phyloP scores from a whole-genome alignment of 1,284 basidiomycete species.

The Malassezia arunalokei region DNA sequence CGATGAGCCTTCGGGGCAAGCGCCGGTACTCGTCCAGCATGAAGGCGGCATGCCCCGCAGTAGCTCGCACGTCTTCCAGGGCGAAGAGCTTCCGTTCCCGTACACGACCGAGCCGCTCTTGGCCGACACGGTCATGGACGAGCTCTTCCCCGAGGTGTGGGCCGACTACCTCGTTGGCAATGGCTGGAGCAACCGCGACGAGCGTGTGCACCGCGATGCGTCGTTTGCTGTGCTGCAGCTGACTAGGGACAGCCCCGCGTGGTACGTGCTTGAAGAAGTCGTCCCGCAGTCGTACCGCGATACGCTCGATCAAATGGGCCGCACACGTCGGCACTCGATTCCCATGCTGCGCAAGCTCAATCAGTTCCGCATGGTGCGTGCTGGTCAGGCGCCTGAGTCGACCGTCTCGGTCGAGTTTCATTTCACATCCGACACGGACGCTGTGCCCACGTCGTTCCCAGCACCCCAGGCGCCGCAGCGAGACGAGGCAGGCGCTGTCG shows the following conservation, averaged over 20 bases:
- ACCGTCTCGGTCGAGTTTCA: conserved; percentile 9
- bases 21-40: not conserved
- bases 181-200: conserved; percentile 45
- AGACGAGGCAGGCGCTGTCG: too few relatives aligned
- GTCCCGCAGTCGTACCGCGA: conserved; percentile 38
- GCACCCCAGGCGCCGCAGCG: not conserved
- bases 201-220: conserved; percentile 39
- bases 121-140: conserved; percentile 33
- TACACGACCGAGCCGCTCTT: conserved; percentile 31
- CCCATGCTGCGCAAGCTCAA: conserved; percentile 42
- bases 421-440: not conserved
- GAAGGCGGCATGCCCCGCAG: not conserved
- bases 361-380: conserved; percentile 26
- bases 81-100: conserved; percentile 28
- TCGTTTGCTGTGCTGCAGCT: conserved; percentile 44
- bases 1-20: conserved; percentile 20
- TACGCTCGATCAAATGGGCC: conserved; percentile 25
- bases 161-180: conserved; percentile 39
- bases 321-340: conserved; percentile 19
- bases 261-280: conserved; percentile 41
- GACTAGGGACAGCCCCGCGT: conserved; percentile 16
- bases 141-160: conserved; percentile 40
- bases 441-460: not conserved
- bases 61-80: conserved; percentile 8
- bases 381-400: conserved; percentile 10